Base-by-base conservation (phyloP, 495 filamentous ascomycete species). In the Penicilliopsis zonata region DNA sequence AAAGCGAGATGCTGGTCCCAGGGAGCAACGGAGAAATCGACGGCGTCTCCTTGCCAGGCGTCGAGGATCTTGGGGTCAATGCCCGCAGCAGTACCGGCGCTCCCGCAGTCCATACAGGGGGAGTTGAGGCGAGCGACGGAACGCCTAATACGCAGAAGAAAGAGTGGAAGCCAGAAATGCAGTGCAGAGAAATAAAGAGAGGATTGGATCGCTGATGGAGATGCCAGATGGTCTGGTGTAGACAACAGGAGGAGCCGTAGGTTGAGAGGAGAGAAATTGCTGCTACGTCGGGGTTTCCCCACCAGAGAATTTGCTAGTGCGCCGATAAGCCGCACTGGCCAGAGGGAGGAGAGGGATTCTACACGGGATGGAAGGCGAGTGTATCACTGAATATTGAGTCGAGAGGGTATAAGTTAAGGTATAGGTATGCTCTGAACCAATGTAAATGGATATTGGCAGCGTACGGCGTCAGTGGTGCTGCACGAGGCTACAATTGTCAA, bases 11-110 rank as follows among this genome's bases (percentile, higher is more conserved):
- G 55, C n/a, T n/a, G n/a, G 33, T 65, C 61, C 59, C 59, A 65
- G 18, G 59, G 47, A 4, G 48, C 38, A 40, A 61, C 49, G 9
- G 59, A 50, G 38, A 59, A 63, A 13, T 47, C 43, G 13, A 22
- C 9, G 30, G 49, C 42, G 33, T 61, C 52, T 9, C 50, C 49
- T 53, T 61, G 57, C 56, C 59, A 65, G 32, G 56, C 55, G 42
- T 60, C 56, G 28, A 65, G 50, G 29, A 63, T 62, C 47, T 63
- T 65, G 53, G 61, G 59, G 59, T 65, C 59, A 28, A 65, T 59
- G 50, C 59, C 59, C 59, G 59, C 52, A 55, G 54, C 53, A 31
- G 54, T 54, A 25, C 46, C 51, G 44, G 52, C 43, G 42, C 44
- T 59, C 56, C 49, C 54, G 46, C 49, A 50, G 59, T 65, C 61